A percentile compares a stretch with the other conserved stretches of the same genome.
Evolutionary conservation across 2,329 filamentous ascomycete genomes (phyloP).

Genomic region (Cytospora mali): DNA sequence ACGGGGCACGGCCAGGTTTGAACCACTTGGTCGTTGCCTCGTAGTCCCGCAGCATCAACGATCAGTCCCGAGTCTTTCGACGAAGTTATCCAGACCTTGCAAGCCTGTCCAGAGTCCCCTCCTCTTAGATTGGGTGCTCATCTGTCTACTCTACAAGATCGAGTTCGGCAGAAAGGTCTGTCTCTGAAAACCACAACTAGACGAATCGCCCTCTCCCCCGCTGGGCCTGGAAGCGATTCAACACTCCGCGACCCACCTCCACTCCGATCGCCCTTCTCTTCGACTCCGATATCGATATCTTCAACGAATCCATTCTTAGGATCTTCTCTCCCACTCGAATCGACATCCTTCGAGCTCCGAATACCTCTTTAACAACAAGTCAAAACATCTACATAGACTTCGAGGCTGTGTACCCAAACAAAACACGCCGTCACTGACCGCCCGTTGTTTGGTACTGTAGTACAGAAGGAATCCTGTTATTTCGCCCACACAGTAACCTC

Average conservation of each 20-base stretch:
- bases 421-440: not conserved
- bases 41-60: conserved; percentile 86
- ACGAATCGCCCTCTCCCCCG: conserved; percentile 28
- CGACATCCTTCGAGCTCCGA: not conserved
- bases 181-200: conserved; percentile 39
- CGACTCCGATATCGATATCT: not conserved
- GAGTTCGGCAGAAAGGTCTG: conserved; percentile 38
- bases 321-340: not conserved
- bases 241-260: conserved; percentile 8
- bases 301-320: not conserved
- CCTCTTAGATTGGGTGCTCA: conserved; percentile 28
- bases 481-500: no score
- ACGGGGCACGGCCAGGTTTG: conserved; percentile 62
- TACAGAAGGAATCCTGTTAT: not conserved
- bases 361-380: not conserved
- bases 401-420: not conserved
- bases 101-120: conserved; percentile 55
- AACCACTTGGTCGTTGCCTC: conserved; percentile 55
- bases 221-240: conserved; percentile 21
- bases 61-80: conserved; percentile 69
- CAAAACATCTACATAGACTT: not conserved
- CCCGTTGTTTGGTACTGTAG: not conserved
- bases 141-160: not conserved
- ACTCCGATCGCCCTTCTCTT: conserved; percentile 1
- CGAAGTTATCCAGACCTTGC: conserved; percentile 66